Base-by-base conservation (phyloP, 2,329 filamentous ascomycete genomes). In the Rutstroemia sp. region DNA sequence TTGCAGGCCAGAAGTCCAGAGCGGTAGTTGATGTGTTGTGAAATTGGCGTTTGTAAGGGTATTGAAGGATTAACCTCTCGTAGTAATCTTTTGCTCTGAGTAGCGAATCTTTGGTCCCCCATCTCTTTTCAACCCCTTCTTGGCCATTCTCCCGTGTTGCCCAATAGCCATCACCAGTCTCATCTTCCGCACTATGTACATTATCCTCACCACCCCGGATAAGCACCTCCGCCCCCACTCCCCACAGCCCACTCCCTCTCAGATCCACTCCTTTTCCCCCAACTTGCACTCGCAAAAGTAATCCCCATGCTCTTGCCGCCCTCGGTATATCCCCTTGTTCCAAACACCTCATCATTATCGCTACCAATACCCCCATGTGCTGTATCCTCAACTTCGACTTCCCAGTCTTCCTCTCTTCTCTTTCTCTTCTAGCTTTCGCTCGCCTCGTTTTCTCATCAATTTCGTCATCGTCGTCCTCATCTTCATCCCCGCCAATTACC, bases 191-290 rank as follows among this genome's bases (percentile, higher is more conserved):
- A 56, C 54, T 30, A 2, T 30, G 27, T 3, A 30, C 39, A 27
- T 62, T 66, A 73, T 66, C 46, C 18, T 25, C 48, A 9, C 23
- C 38, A 7, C 52, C 87, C 81, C 55, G 45, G 73, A 95, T 83
- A 56, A 96, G 73, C 19, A 96, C 81, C 72, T 96, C 92, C 2
- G 89, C 90, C 0, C 90, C 91, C 46, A 96, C 79, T 14, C 86
- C 86, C 92, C 92, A 96, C 62, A 87, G 79, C 38, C 82, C 80
- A 65, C 85, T 79, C 19, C 75, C 76, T 41, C 90, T 81, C 49
- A 92, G 70, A 68, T 96, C 90, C 19, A 92, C 75, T 6, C 74
- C 73, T 49, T 71, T 70, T 3, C 82, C 83, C 12, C 56, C 61
- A 23, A 85, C 74, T 50, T 78, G 80, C 48, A 82, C 78, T 49